Evolutionary conservation across 2,329 filamentous ascomycete species (phyloP).

Genomic region (Claviceps sp.): DNA sequence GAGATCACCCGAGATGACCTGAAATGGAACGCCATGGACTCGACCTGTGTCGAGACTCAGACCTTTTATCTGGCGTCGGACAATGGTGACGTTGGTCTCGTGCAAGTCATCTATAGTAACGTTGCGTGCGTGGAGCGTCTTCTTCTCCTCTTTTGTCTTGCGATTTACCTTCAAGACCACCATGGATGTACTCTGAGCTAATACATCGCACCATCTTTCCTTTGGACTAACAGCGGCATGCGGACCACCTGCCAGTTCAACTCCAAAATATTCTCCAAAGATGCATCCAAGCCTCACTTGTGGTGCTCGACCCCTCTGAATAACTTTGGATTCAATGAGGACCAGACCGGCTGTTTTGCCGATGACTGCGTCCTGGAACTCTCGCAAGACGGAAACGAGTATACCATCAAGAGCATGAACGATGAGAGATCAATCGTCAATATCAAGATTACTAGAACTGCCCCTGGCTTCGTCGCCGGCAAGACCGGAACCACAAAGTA

Average conservation of each 20-base stretch:
- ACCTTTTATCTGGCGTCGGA: conserved; percentile 84
- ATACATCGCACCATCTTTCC: background rate
- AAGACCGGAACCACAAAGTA: conserved; percentile 73
- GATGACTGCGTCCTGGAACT: conserved; percentile 76
- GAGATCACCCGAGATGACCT: conserved; percentile 66
- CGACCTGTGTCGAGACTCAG: conserved; percentile 87
- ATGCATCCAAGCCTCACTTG: conserved; percentile 56
- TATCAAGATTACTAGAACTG: conserved; percentile 59
- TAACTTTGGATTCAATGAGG: conserved; percentile 73
- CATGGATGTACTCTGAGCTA: background rate
- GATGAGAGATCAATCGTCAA: conserved; percentile 76
- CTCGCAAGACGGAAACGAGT: conserved; percentile 68
- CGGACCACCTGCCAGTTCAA: conserved; percentile 89
- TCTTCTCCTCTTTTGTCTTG: background rate
- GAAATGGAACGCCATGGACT: conserved; percentile 69
- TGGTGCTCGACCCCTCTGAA: conserved; percentile 74
- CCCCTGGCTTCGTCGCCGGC: conserved; percentile 76
- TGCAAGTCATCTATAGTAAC: conserved; percentile 95
- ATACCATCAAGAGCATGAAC: conserved; percentile 80
- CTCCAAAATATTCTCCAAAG: conserved; percentile 76
- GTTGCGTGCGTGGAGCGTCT: conserved; percentile 54
- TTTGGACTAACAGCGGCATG: conserved; percentile 51
- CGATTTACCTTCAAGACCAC: background rate
- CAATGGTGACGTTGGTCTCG: conserved; percentile 60
- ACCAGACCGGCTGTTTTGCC: conserved; percentile 73